These are phyloP conservation scores for Botrytis medusae DNA, from an alignment of 2,329 filamentous ascomycete species.

Conservation along the genomic window DNA sequence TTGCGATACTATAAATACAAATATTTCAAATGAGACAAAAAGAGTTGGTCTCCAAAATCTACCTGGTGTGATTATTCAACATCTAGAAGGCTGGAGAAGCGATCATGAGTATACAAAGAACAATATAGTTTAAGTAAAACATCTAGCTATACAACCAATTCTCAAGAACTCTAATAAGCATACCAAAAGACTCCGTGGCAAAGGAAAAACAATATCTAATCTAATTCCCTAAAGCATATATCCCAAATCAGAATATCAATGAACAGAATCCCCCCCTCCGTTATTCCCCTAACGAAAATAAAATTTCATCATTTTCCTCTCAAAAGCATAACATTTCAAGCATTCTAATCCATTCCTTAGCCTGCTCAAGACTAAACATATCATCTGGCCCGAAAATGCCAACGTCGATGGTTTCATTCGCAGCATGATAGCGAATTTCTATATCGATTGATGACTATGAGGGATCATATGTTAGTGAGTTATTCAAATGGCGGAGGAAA, in stretches of 20 bases:
- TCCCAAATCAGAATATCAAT: neutral
- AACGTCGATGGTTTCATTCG: slow-evolving; percentile 32
- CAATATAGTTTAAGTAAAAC: neutral
- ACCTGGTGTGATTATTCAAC: neutral
- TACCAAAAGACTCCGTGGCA: neutral
- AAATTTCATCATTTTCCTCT: neutral
- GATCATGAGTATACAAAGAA: neutral
- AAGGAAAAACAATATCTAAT: neutral
- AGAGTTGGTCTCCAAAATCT: neutral
- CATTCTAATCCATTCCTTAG: slow-evolving; percentile 20
- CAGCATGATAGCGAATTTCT: slow-evolving; percentile 34
- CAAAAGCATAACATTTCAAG: neutral
- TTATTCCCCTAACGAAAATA: neutral
- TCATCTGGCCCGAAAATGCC: slow-evolving; percentile 36
- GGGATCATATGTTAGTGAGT: neutral
- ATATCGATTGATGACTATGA: slow-evolving; percentile 39
- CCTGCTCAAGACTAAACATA: slow-evolving; percentile 30
- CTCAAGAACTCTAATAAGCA: neutral
- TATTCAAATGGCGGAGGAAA: too few species aligned
- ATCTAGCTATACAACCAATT: neutral
- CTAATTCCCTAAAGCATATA: neutral
- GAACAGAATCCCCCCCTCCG: neutral
- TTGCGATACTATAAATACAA: neutral
- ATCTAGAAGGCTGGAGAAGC: neutral
- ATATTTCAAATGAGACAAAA: neutral